phyloP scores from a whole-genome alignment of 2,329 filamentous ascomycete genomes.

The Neocatenulostroma microsporum region DNA sequence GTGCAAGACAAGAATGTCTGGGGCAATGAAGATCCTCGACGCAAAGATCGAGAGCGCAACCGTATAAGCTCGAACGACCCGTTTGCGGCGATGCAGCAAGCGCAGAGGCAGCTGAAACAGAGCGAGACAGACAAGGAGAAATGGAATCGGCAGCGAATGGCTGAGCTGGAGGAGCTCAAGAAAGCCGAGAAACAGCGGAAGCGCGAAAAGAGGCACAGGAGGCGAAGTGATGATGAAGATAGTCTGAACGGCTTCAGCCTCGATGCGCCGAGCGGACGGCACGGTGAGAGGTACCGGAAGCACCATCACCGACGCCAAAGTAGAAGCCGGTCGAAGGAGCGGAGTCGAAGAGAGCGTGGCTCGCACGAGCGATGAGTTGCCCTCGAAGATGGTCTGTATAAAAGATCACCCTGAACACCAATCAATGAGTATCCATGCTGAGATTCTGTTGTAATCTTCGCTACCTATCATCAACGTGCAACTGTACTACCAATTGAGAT shows the following conservation, averaged over 20 bases:
- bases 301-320: no score
- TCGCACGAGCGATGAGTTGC: no score
- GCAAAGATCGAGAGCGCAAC: constrained; percentile 60
- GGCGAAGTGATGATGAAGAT: constrained; percentile 6
- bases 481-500: no score
- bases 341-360: no score
- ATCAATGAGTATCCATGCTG: no score
- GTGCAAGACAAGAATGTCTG: constrained; percentile 61
- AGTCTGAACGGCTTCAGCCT: constrained; percentile 29
- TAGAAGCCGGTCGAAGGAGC: no score
- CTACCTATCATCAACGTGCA: no score
- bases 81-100: constrained; percentile 73
- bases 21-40: constrained; percentile 69
- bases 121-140: constrained; percentile 55
- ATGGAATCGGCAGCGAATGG: constrained; percentile 47
- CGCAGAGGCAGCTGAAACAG: constrained; percentile 65
- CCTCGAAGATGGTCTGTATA: no score
- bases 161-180: constrained; percentile 40
- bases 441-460: no score
- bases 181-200: constrained; percentile 9
- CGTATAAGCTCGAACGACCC: constrained; percentile 67
- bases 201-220: constrained; percentile 8
- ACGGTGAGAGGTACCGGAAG: no score
- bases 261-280: no score
- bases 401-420: no score